phyloP scores from a whole-genome alignment of 2,329 filamentous ascomycete genomes.

The Hysterium pulicare region DNA sequence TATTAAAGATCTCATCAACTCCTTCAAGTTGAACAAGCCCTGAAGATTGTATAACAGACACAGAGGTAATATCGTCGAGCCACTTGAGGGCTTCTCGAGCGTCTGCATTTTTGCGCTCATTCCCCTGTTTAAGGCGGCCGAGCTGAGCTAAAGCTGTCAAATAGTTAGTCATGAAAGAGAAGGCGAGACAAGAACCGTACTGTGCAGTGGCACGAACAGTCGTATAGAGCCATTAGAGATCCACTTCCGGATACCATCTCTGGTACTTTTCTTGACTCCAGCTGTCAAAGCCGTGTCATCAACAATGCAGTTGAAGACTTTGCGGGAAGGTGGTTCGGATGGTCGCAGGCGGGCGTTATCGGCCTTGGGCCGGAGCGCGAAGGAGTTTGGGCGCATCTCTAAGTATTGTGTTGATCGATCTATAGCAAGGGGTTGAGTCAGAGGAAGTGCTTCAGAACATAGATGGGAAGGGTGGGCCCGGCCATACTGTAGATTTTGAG shows the following conservation, averaged over 20 bases:
- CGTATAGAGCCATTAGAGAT: slow-evolving; percentile 48
- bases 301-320: slow-evolving; percentile 54
- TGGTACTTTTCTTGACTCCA: slow-evolving; percentile 50
- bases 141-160: slow-evolving; percentile 44
- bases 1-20: slow-evolving; percentile 44
- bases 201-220: slow-evolving; percentile 51
- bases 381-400: slow-evolving; percentile 30
- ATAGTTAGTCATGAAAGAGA: slow-evolving; percentile 16
- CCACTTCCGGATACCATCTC: slow-evolving; percentile 53
- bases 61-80: slow-evolving; percentile 51
- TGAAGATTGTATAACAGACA: slow-evolving; percentile 32
- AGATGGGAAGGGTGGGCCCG: too few species aligned
- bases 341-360: slow-evolving; percentile 21
- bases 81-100: slow-evolving; percentile 49
- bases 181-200: slow-evolving; percentile 31
- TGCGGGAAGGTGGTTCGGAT: slow-evolving; percentile 36
- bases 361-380: slow-evolving; percentile 27
- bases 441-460: too few species aligned
- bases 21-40: slow-evolving; percentile 46
- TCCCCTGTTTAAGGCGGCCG: slow-evolving; percentile 42
- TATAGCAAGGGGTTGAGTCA: too few species aligned
- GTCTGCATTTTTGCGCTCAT: slow-evolving; percentile 42
- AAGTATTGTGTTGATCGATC: too few species aligned
- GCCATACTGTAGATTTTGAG: too few species aligned
- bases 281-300: slow-evolving; percentile 51